Conservation (phyloP, 108 stramenopile species). For the Skeletonema menzelii region DNA sequence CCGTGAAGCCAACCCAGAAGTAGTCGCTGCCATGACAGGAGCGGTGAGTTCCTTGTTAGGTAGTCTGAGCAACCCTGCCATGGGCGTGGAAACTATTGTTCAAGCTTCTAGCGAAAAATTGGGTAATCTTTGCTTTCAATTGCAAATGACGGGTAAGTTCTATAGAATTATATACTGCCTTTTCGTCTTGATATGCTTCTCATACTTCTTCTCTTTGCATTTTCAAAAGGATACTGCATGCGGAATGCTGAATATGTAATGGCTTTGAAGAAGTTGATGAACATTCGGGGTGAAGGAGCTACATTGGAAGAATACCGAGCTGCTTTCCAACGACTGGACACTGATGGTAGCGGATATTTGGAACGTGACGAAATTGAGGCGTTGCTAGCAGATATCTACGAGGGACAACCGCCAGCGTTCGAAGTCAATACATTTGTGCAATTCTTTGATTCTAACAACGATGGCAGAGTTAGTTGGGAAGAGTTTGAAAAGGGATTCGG, state of each 20-base stretch:
- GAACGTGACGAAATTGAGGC: slow-evolving; percentile 66
- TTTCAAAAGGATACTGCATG: too few relatives aligned
- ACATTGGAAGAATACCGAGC: slow-evolving; percentile 73
- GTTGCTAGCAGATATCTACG: slow-evolving; percentile 72
- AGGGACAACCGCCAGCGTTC: slow-evolving; percentile 56
- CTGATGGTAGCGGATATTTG: slow-evolving; percentile 77
- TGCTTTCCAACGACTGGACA: slow-evolving; percentile 82
- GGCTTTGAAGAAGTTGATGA: slow-evolving; percentile 79
- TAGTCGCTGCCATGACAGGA: slow-evolving; percentile 82
- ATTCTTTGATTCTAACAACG: slow-evolving; percentile 86
- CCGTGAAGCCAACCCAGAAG: slow-evolving; percentile 68
- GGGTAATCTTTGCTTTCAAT: slow-evolving; percentile 76
- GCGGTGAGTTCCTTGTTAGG: slow-evolving; percentile 75
- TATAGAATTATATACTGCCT: too few relatives aligned
- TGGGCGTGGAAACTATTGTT: slow-evolving; percentile 67
- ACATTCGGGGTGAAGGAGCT: slow-evolving; percentile 57
- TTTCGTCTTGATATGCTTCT: too few relatives aligned
- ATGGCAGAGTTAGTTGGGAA: slow-evolving; percentile 79
- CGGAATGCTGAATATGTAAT: slow-evolving; percentile 92
- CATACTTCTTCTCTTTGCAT: too few relatives aligned
- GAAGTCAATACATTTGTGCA: slow-evolving; percentile 81
- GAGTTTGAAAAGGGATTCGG: slow-evolving; percentile 87
- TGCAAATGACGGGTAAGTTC: slow-evolving; percentile 94
- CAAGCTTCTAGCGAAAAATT: slow-evolving; percentile 81
- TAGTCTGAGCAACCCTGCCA: slow-evolving; percentile 69